Evolutionary conservation across 169 alveolate species (phyloP).

Genomic region (Plasmodium falciparum): DNA sequence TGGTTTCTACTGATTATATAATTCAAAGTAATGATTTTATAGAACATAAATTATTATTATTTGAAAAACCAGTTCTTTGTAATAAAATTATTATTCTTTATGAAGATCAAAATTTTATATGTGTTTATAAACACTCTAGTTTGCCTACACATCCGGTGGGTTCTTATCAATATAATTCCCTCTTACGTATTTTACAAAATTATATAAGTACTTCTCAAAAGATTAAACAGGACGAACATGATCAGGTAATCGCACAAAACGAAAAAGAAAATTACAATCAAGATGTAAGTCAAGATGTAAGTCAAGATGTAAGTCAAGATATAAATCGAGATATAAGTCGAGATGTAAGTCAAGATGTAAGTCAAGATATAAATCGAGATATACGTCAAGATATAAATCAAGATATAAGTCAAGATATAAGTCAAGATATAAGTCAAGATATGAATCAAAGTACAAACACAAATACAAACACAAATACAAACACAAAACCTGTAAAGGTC

Average conservation of each 20-base stretch:
- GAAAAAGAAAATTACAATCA: too few relatives aligned
- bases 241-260: too few relatives aligned
- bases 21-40: constrained; percentile 79
- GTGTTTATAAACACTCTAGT: constrained; percentile 83
- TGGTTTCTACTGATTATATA: constrained; percentile 77
- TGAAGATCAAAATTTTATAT: constrained; percentile 82
- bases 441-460: too few relatives aligned
- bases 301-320: too few relatives aligned
- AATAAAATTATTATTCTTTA: constrained; percentile 68
- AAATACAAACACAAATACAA: too few relatives aligned
- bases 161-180: constrained; percentile 83
- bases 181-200: constrained; percentile 79
- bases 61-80: constrained; percentile 82
- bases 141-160: constrained; percentile 86
- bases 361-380: too few relatives aligned
- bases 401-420: neutral
- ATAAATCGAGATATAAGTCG: neutral
- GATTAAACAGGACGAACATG: too few relatives aligned
- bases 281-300: too few relatives aligned
- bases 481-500: too few relatives aligned
- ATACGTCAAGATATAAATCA: too few relatives aligned
- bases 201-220: constrained; percentile 18
- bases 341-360: too few relatives aligned
- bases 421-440: too few relatives aligned
- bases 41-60: constrained; percentile 81